Percentiles rank a stretch among this genome's conserved stretches.
phyloP scores from a whole-genome alignment of 371 early-diverging fungal genomes.

The Mortierella sp. region DNA sequence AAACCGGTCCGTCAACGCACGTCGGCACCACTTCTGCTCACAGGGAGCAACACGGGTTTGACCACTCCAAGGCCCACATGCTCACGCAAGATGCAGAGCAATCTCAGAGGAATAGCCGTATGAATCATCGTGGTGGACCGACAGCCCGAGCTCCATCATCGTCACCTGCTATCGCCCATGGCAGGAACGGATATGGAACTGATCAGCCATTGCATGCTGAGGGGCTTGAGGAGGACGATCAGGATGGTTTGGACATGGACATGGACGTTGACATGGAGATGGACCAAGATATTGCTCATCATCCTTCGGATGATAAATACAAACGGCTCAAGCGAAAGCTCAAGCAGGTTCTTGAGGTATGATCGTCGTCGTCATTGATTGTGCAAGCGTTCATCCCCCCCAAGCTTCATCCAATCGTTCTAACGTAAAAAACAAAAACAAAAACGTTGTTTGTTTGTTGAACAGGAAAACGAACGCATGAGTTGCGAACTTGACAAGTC shows the following conservation, averaged over 20 bases:
- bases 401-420: not conserved
- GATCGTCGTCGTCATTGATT: not conserved
- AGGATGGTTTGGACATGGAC: slow-evolving; percentile 8
- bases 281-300: slow-evolving; percentile 18
- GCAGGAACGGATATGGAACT: not conserved
- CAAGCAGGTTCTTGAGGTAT: slow-evolving; percentile 65
- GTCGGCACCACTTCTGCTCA: not conserved
- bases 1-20: not conserved
- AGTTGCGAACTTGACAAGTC: slow-evolving; percentile 57
- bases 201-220: too few species aligned
- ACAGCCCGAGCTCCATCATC: too few species aligned
- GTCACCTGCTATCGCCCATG: not conserved
- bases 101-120: too few species aligned
- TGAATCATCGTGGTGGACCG: too few species aligned
- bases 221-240: not conserved
- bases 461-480: slow-evolving; percentile 64
- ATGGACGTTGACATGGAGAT: too few species aligned
- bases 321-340: slow-evolving; percentile 63
- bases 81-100: too few species aligned
- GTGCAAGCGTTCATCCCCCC: not conserved
- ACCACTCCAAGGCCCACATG: too few species aligned
- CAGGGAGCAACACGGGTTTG: too few species aligned
- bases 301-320: slow-evolving; percentile 61
- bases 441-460: not conserved
- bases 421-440: too few species aligned